A percentile compares a stretch with the other conserved stretches of the same genome.
Evolutionary conservation across 202 grass and related monocot species (phyloP).

Genomic region (Musa balbisiana): DNA sequence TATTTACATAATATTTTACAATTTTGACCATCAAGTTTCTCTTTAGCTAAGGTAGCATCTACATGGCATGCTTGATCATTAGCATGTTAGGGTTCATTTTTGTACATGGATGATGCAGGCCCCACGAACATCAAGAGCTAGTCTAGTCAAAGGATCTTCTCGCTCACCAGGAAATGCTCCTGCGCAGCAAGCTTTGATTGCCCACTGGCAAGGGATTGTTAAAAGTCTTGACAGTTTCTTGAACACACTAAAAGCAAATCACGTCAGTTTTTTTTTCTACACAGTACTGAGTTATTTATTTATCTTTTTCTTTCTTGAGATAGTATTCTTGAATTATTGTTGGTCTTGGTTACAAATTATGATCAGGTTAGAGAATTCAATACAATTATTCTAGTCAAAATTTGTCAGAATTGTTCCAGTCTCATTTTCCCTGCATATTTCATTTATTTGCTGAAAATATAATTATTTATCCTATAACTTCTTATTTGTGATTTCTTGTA

Average conservation of each 20-base stretch:
- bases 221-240: slow-evolving; percentile 92
- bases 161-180: slow-evolving; percentile 67
- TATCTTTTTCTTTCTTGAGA: background rate
- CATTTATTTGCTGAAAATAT: background rate
- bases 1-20: background rate
- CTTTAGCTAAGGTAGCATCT: slow-evolving; percentile 4
- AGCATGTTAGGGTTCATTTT: slow-evolving; percentile 17
- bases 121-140: slow-evolving; percentile 96
- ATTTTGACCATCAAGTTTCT: slow-evolving; percentile 15
- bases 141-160: slow-evolving; percentile 87
- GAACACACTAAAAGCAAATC: slow-evolving; percentile 72
- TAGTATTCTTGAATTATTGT: background rate
- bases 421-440: background rate
- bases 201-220: slow-evolving; percentile 99
- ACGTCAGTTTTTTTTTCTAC: slow-evolving; percentile 49
- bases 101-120: slow-evolving; percentile 39
- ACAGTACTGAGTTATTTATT: background rate
- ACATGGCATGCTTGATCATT: background rate
- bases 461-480: slow-evolving; percentile 10
- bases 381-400: no score
- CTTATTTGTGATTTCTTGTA: slow-evolving; percentile 13
- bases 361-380: background rate
- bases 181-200: slow-evolving; percentile 80
- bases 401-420: no score
- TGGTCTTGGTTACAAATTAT: background rate